Evolutionary conservation across 495 filamentous ascomycete species (phyloP).

Genomic region (Neurospora sp.): DNA sequence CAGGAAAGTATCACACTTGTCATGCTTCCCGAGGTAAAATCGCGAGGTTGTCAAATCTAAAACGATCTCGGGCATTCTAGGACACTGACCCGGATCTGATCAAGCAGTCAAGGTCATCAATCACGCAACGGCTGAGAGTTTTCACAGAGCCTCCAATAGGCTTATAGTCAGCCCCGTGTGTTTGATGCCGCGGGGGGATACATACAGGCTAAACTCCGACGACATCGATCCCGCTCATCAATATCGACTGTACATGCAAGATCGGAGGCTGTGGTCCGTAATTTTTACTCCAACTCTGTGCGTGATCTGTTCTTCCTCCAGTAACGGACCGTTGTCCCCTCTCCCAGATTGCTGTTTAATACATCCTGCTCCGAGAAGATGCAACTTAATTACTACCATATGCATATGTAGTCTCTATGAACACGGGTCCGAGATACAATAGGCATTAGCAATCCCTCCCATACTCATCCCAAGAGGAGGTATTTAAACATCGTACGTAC

Average conservation of each 20-base stretch:
- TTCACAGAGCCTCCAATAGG: not conserved
- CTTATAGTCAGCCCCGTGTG: not conserved
- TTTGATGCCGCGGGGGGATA: not conserved
- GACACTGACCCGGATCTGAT: not conserved
- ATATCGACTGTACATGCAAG: not conserved
- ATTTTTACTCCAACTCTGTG: not conserved
- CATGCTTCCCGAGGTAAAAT: not conserved
- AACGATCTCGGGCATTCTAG: not conserved
- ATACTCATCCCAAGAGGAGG: not conserved
- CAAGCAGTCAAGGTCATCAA: not conserved
- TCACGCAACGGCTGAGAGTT: not conserved
- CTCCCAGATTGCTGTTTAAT: not conserved
- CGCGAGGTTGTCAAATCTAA: not conserved
- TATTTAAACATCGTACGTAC: not conserved
- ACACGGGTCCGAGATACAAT: not conserved
- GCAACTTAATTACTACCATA: not conserved
- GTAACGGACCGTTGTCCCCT: conserved; percentile 4
- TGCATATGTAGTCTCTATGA: not conserved
- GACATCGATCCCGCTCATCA: conserved; percentile 1
- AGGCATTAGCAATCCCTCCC: not conserved
- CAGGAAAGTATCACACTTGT: not conserved
- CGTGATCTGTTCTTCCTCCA: not conserved
- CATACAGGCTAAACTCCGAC: conserved; percentile 11
- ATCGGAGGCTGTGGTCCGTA: conserved; percentile 18
- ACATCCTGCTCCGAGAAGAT: not conserved